Evolutionary conservation across 768 basidiomycete genomes (phyloP).

Genomic region (Lyophyllum atratum): DNA sequence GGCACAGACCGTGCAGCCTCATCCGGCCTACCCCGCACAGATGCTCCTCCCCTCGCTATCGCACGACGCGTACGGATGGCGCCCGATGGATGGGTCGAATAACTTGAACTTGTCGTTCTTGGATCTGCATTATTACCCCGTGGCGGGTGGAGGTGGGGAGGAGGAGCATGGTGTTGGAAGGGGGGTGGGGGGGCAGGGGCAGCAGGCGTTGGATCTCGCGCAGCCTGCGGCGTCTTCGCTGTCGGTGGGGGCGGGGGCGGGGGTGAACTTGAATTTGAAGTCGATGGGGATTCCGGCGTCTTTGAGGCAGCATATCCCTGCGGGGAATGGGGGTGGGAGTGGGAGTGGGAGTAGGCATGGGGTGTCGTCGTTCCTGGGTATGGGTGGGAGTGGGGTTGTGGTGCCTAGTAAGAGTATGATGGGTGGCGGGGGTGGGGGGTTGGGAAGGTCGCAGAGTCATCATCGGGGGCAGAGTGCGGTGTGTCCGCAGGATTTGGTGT

Average conservation of each 20-base stretch:
- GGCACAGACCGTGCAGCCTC: not conserved
- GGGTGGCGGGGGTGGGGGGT: not conserved
- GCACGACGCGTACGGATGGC: constrained; percentile 26
- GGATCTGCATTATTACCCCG: constrained; percentile 67
- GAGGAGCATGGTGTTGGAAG: constrained; percentile 11
- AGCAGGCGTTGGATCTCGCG: constrained; percentile 43
- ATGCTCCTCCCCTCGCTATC: constrained; percentile 13
- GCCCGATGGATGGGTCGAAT: constrained; percentile 14
- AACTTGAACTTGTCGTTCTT: constrained; percentile 63
- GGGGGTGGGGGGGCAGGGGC: constrained; percentile 1
- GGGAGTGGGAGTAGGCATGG: not conserved
- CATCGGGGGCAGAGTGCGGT: constrained; percentile 48
- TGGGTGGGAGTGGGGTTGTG: too few relatives aligned
- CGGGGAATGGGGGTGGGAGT: not conserved
- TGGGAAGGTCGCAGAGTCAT: constrained; percentile 29
- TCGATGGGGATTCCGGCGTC: constrained; percentile 17
- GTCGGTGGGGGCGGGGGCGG: constrained; percentile 8
- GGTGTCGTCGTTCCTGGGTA: constrained; percentile 2
- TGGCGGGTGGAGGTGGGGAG: constrained; percentile 7
- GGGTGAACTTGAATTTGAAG: too few relatives aligned
- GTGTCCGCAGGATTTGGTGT: constrained; percentile 40
- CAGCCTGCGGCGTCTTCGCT: constrained; percentile 27
- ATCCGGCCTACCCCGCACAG: constrained; percentile 9
- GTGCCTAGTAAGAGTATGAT: not conserved
- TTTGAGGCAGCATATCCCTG: constrained; percentile 17